These are phyloP conservation scores for Phlyctochytrium bullatum DNA, from an alignment of 192 early-diverging fungal species.

Conservation along the genomic window DNA sequence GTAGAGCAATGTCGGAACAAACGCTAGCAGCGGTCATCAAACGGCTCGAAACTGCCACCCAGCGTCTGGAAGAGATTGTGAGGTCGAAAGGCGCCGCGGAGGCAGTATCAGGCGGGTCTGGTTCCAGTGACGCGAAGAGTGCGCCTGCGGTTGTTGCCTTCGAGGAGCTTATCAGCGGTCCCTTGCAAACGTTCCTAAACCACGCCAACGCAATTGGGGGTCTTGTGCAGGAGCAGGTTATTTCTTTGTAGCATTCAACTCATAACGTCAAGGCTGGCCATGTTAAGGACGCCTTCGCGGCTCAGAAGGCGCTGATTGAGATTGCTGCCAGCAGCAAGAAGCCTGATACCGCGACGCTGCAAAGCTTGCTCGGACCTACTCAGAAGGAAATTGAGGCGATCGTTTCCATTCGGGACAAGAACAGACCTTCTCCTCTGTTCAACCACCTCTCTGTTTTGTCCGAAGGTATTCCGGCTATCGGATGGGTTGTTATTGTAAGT, in stretches of 20 bases:
- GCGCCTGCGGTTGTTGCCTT: constrained; percentile 57
- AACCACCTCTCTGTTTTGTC: constrained; percentile 82
- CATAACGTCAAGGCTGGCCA: constrained; percentile 45
- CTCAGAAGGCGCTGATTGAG: constrained; percentile 73
- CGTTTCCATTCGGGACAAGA: constrained; percentile 71
- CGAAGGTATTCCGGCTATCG: constrained; percentile 87
- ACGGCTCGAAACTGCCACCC: constrained; percentile 89
- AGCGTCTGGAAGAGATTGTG: constrained; percentile 79
- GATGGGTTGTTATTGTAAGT: constrained; percentile 82
- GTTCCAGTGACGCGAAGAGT: constrained; percentile 18
- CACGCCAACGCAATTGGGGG: constrained; percentile 53
- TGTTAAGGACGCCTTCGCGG: constrained; percentile 59
- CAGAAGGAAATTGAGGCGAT: constrained; percentile 66
- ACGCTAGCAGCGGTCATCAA: constrained; percentile 71
- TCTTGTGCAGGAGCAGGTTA: constrained; percentile 63
- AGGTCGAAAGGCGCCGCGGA: constrained; percentile 38
- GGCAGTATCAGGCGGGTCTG: constrained; percentile 27
- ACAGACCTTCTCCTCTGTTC: constrained; percentile 70
- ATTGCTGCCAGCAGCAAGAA: constrained; percentile 74
- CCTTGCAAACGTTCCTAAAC: constrained; percentile 36
- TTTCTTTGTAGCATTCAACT: background rate
- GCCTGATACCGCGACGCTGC: constrained; percentile 62
- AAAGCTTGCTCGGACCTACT: constrained; percentile 65
- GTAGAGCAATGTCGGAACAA: too few relatives aligned
- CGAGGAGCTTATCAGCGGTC: constrained; percentile 45